Evolutionary conservation across 2,329 filamentous ascomycete species (phyloP), one percentile per base, ranked within the genome.

Genomic region (Aspergillus persii): DNA sequence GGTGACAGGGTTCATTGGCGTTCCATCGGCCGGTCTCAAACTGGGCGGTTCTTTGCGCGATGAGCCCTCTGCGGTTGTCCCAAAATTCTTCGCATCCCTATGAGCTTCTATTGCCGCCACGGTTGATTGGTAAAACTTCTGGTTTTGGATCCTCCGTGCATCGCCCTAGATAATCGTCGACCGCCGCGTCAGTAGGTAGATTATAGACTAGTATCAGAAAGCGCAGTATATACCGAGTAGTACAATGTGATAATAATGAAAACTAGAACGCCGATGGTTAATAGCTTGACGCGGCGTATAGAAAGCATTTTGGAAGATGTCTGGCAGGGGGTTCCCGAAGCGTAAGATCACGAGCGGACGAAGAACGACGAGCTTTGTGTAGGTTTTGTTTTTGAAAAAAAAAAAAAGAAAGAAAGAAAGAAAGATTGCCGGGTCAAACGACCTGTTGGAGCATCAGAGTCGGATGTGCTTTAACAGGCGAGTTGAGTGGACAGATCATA

Each of bases 181-280:
- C 55, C 50, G 48, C 46, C 31, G 18, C 27, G 56, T 66, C 48
- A 65, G 57, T 27, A 39, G 41, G 41, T 11, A 23, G 8, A 7
- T 33, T 31, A 4, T 27, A 18, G 18, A n/a, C 8, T 44, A 11
- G n/a, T 11, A n/a, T 27, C 26, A 30, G 29, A 30, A n/a, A 46
- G 30, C 30, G 46, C 46, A n/a, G 8, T 41, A 60, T 81, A 80
- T 72, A 89, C 85, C 59, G 88, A 89, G 72, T 91, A 88, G 79
- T 94, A 92, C 66, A 96, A 80, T 56, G 89, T 78, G 50, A 88
- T 81, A 66, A 94, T 77, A 60, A 94, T 76, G 60, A 84, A 80
- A 64, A 87, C 80, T 66, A 92, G 66, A 57, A 87, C 80, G 58
- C 88, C 80, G 68, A 93, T 79, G 63, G 85, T 79, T 57, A 92